These are phyloP conservation scores for Fusarium denticulatum DNA, from an alignment of 2,329 filamentous ascomycete genomes.

Conservation along the genomic window DNA sequence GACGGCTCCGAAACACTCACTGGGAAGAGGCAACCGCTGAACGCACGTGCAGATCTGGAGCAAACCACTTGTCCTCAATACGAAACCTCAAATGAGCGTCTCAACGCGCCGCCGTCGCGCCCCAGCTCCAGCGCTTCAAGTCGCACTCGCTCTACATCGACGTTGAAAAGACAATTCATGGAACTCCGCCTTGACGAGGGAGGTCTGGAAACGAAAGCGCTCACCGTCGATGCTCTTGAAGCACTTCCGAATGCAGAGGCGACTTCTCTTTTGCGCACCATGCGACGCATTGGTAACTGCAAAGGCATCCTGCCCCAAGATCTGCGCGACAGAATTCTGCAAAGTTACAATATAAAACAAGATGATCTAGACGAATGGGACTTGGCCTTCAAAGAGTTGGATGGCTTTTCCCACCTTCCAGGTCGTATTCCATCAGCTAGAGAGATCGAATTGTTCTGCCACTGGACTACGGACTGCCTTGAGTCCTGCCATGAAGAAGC, in stretches of 20 bases:
- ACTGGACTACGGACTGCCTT: neutral
- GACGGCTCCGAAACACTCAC: neutral
- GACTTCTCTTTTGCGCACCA: neutral
- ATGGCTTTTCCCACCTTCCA: neutral
- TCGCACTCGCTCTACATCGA: neutral
- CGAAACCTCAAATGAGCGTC: accelerated
- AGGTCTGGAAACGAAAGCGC: neutral
- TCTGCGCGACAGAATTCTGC: neutral
- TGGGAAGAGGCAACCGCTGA: neutral
- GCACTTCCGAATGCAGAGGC: neutral
- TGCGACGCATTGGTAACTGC: neutral
- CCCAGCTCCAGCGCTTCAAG: accelerated
- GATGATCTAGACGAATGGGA: neutral
- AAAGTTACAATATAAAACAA: neutral
- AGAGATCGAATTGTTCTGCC: neutral
- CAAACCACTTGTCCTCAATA: neutral
- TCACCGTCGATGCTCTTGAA: neutral
- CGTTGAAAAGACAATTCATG: neutral
- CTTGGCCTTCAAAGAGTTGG: neutral
- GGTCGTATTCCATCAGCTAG: accelerated
- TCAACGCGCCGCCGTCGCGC: accelerated
- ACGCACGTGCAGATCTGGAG: neutral
- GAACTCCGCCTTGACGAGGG: neutral
- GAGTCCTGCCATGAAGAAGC: neutral
- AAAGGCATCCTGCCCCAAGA: neutral